phyloP scores from a whole-genome alignment of 2,329 filamentous ascomycete species.

The Exophiala aquamarina region DNA sequence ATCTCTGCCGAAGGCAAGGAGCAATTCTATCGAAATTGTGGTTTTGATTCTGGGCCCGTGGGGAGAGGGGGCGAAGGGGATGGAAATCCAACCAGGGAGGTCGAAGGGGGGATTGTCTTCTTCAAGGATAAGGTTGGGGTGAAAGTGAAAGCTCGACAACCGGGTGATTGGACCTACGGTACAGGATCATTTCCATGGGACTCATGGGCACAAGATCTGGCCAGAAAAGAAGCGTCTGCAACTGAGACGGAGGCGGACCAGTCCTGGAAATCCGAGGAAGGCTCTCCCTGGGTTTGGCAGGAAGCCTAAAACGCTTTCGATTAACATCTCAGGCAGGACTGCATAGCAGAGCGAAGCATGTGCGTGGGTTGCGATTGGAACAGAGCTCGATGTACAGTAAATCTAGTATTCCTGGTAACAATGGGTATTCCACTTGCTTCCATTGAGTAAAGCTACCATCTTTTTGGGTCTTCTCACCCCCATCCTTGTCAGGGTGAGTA shows the following conservation, averaged over 20 bases:
- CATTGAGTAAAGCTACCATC: no score
- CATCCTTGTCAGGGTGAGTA: no score
- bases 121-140: conserved; percentile 23
- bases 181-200: conserved; percentile 22
- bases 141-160: conserved; percentile 9
- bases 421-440: no score
- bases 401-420: no score
- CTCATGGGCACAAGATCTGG: conserved; percentile 6
- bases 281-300: conserved; percentile 1
- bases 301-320: no score
- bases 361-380: no score
- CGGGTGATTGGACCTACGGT: conserved; percentile 18
- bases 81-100: conserved; percentile 22
- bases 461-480: no score
- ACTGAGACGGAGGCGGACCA: not conserved
- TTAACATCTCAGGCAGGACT: no score
- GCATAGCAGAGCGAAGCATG: no score
- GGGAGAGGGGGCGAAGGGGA: conserved; percentile 22
- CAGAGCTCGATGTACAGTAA: no score
- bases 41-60: conserved; percentile 32
- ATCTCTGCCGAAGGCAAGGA: conserved; percentile 41
- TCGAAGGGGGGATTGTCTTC: conserved; percentile 22
- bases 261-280: not conserved
- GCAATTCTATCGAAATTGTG: conserved; percentile 40
- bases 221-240: not conserved